Percentiles rank a stretch among this genome's conserved stretches.
Conservation (phyloP, 768 basidiomycete genomes). For the Coprinopsis marcescibilis region DNA sequence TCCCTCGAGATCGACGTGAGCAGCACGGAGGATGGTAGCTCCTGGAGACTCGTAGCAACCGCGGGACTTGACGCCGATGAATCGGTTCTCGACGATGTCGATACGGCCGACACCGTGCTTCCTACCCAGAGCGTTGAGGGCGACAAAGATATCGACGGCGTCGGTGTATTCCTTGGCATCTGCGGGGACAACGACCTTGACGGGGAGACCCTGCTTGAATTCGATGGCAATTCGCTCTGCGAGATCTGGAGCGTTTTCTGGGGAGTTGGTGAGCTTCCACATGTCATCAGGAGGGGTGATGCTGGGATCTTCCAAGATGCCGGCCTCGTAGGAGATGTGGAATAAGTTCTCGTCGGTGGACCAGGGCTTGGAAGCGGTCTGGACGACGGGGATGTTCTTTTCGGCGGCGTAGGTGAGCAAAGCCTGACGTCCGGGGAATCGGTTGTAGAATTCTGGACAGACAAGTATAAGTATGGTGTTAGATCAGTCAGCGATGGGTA, state of each 20-base stretch:
- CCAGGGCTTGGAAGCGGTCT: constrained; percentile 97
- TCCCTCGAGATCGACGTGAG: constrained; percentile 96
- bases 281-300: constrained; percentile 91
- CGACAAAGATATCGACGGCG: constrained; percentile 88
- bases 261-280: constrained; percentile 94
- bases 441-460: constrained; percentile 83
- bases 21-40: constrained; percentile 90
- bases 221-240: constrained; percentile 83
- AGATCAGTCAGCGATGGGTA: background rate
- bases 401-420: constrained; percentile 86
- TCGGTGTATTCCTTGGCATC: constrained; percentile 71
- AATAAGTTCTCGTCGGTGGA: constrained; percentile 99
- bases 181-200: constrained; percentile 63
- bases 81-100: constrained; percentile 99
- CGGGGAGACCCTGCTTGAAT: constrained; percentile 82
- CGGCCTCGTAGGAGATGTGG: constrained; percentile 99
- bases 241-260: constrained; percentile 71
- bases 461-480: background rate
- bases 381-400: constrained; percentile 87
- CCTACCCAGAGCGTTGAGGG: constrained; percentile 85
- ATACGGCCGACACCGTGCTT: constrained; percentile 96
- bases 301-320: constrained; percentile 96
- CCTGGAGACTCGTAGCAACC: constrained; percentile 99
- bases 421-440: constrained; percentile 92
- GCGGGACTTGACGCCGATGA: constrained; percentile 98